Percentiles rank a stretch among this genome's conserved stretches.
These are phyloP conservation scores for Botrytis paeoniae DNA, from an alignment of 2,329 filamentous ascomycete genomes.

Conservation along the genomic window DNA sequence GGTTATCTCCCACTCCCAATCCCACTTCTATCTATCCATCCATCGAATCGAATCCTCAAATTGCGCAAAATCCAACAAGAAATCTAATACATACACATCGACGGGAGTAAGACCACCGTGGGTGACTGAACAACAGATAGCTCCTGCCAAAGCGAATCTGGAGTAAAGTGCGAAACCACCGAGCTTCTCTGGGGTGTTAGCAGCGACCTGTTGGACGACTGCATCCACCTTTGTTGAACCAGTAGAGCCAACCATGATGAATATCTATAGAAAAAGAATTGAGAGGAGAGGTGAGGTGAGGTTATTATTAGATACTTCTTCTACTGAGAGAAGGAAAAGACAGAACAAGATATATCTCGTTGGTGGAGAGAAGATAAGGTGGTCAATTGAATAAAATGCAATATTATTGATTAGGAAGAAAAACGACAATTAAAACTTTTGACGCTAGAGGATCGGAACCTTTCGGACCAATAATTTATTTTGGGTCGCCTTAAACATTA, in stretches of 20 bases:
- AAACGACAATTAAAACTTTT: constrained; percentile 15
- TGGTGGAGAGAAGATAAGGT: constrained; percentile 15
- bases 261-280: constrained; percentile 29
- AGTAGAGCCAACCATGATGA: constrained; percentile 32
- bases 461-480: constrained; percentile 12
- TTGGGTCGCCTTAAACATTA: not conserved
- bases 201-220: constrained; percentile 35
- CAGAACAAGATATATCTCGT: constrained; percentile 5
- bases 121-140: constrained; percentile 96
- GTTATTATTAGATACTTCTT: constrained; percentile 13
- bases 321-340: not conserved
- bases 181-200: constrained; percentile 46
- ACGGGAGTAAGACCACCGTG: constrained; percentile 96
- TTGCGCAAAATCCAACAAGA: not conserved
- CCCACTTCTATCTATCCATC: not conserved
- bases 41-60: not conserved
- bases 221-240: constrained; percentile 38
- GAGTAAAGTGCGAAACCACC: constrained; percentile 77
- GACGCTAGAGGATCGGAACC: constrained; percentile 12
- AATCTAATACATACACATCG: constrained; percentile 80
- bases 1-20: constrained; percentile 25
- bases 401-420: constrained; percentile 12
- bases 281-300: constrained; percentile 21
- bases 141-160: constrained; percentile 94
- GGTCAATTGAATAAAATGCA: not conserved